Evolutionary conservation across 2,329 filamentous ascomycete genomes (phyloP), one percentile per base, ranked within the genome.

Genomic region (Cadophora gregata): DNA sequence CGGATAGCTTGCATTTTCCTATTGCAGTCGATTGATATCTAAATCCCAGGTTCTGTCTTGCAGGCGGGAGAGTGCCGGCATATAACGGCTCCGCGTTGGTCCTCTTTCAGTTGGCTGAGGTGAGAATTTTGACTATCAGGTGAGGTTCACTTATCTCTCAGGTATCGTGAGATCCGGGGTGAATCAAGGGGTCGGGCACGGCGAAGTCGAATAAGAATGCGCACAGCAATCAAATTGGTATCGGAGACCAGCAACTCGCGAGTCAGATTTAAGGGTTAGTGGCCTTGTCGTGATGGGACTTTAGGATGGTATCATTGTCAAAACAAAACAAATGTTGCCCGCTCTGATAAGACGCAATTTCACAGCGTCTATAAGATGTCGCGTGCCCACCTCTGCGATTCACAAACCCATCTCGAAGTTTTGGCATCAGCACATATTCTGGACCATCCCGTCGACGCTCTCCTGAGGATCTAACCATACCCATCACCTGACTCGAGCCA

Each of bases 241-340:
- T 48, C 25, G n/a, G 45, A 10, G 45, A 27, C 27, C 5, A 38
- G 29, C 19, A 38, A 7, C 36, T 69, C 50, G 62, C 67, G 62
- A 67, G 67, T 65, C 65, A 62, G 50, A 29, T 19, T 48, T 48
- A 14, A 29, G n/a, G 7, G 8, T 62, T 38, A 61, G 45, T 68
- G 59, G 66, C 36, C 31, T 50, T 47, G 63, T 68, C 66, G 69
- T 64, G 69, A 66, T 64, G 67, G 63, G 67, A 50, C 38, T 69
- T 66, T 58, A 38, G 60, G 60, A 70, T 71, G 66, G 65, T 70
- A 68, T 56, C 66, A 69, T 68, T 63, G 47, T 62, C 63, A 65
- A 61, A 67, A 65, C 63, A 65, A 61, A 67, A 65, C 62, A 61
- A 65, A 68, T 45, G 36, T 58, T 56, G 47, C 58, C 50, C 45